phyloP scores from a whole-genome alignment of 2,329 filamentous ascomycete genomes.

The Apiospora arundinis region DNA sequence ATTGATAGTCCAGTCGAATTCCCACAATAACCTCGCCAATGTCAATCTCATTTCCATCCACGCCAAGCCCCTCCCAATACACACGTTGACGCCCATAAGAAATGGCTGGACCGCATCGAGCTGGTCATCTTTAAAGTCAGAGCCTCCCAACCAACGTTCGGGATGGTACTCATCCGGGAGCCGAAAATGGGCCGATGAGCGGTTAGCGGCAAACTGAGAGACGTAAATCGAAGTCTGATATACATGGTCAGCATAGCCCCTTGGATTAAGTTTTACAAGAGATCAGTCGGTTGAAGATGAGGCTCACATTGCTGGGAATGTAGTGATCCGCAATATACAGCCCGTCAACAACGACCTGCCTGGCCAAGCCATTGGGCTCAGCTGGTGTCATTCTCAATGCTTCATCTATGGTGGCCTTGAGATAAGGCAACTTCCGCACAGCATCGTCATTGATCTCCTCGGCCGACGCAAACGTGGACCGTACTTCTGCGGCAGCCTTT shows the following conservation, averaged over 20 bases:
- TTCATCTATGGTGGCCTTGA: slow-evolving; percentile 46
- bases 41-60: slow-evolving; percentile 23
- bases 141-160: slow-evolving; percentile 15
- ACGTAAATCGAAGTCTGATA: slow-evolving; percentile 21
- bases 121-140: slow-evolving; percentile 19
- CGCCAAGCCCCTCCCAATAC: slow-evolving; percentile 20
- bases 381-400: slow-evolving; percentile 39
- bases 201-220: slow-evolving; percentile 15
- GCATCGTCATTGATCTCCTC: slow-evolving; percentile 41
- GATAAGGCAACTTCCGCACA: slow-evolving; percentile 38
- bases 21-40: slow-evolving; percentile 19
- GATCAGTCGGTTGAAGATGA: too few species aligned
- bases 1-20: slow-evolving; percentile 20
- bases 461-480: slow-evolving; percentile 38
- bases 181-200: background rate
- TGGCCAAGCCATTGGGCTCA: slow-evolving; percentile 20
- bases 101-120: slow-evolving; percentile 21
- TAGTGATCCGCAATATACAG: slow-evolving; percentile 1
- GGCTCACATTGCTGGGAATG: slow-evolving; percentile 18
- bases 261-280: too few species aligned
- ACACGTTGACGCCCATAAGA: slow-evolving; percentile 20
- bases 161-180: slow-evolving; percentile 18
- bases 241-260: background rate
- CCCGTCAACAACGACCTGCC: slow-evolving; percentile 12
- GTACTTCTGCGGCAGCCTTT: slow-evolving; percentile 42